Conservation (phyloP, 768 basidiomycete species). For the Lactifluus pinguis region DNA sequence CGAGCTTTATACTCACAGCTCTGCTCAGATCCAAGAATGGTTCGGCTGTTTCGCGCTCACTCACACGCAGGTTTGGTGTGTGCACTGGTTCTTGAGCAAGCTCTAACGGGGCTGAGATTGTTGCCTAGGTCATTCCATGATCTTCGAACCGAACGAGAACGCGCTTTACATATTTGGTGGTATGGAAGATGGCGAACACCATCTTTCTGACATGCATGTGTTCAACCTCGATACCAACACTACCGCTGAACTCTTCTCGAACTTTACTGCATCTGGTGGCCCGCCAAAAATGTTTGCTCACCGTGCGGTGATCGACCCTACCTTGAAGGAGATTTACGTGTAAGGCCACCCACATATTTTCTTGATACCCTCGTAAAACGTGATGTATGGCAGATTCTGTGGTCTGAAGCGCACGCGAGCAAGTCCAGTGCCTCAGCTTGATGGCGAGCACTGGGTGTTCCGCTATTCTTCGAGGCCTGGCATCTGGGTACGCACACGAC, state of each 20-base stretch:
- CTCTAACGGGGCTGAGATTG: background rate
- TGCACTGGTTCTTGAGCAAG: background rate
- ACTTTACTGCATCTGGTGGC: constrained; percentile 53
- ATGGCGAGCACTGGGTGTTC: constrained; percentile 60
- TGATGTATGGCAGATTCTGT: constrained; percentile 40
- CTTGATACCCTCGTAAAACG: background rate
- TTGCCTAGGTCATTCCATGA: constrained; percentile 66
- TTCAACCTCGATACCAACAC: constrained; percentile 54
- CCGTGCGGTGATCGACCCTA: constrained; percentile 58
- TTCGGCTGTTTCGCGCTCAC: constrained; percentile 30
- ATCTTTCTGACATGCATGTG: constrained; percentile 68
- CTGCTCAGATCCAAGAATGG: constrained; percentile 20
- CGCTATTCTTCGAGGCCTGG: constrained; percentile 52
- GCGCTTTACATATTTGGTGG: constrained; percentile 69
- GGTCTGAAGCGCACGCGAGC: constrained; percentile 42
- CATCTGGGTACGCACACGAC: constrained; percentile 40
- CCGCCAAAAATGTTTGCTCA: constrained; percentile 70
- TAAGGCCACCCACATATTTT: constrained; percentile 28
- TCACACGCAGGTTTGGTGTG: constrained; percentile 56
- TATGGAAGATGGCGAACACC: constrained; percentile 49
- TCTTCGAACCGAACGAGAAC: constrained; percentile 50
- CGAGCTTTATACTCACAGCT: background rate
- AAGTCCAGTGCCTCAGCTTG: constrained; percentile 33
- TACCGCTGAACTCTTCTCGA: constrained; percentile 51
- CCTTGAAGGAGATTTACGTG: constrained; percentile 64